Base-by-base conservation (phyloP, 805 yeast genomes). In the Candida boidinii region DNA sequence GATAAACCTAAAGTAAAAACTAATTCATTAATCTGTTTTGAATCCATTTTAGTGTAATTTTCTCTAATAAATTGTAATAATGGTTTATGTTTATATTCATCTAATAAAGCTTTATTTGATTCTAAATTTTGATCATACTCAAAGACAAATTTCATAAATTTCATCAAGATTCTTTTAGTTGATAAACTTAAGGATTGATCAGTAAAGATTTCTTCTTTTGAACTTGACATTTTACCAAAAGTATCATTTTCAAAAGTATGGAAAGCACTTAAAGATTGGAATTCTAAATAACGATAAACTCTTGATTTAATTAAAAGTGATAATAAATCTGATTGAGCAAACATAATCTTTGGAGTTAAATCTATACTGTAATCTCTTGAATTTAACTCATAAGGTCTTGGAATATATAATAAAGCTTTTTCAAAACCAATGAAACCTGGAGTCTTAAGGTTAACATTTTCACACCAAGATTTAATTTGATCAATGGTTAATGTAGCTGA, bases 161-260 rank as follows among this genome's bases (percentile, higher is more conserved):
- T 84, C 97, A 90, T 90, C 42, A 86, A 66, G 41, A 75, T 70
- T 41, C 98, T 74, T 55, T 90, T 90, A 8, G 94, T 75, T 34
- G 73, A 58, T 33, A 88, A 62, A 10, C 83, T 66, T 41, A 92
- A 62, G 4, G 82, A 67, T 55, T 86, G 92, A 58, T 86, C 88
- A 15, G 95, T 83, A 63, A 90, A 90, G 28, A 90, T 88, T 48
- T 87, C 96, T 57, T 90, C 94, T 53, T 87, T 90, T 19, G 95
- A 73, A 39, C 81, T 81, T 21, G 87, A 70, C 50, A 88, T 72
- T 54, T 85, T 85, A 44, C 82, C 94, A 60, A 92, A 90, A 32
- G 76, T 68, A 55, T 90, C 96, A 51, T 85, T 81, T 56, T 88
- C 96, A 58, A 72, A 92, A n/a, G 95, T 84, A 56, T 92, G 97